phyloP scores from a whole-genome alignment of 352 stramenopile genomes.

The Phytophthora pluvialis region DNA sequence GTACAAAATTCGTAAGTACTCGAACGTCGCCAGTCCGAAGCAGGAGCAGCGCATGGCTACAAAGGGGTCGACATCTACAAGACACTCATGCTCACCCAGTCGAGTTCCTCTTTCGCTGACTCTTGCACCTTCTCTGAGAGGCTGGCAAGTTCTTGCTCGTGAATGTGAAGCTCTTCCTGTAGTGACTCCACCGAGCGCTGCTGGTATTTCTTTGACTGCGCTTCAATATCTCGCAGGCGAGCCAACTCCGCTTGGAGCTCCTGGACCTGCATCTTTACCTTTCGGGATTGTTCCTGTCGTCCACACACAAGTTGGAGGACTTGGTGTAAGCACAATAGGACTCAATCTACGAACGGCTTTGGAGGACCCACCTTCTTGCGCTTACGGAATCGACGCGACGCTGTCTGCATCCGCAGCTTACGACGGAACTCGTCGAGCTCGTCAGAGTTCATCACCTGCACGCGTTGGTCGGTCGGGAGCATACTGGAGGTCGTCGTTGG shows the following conservation, averaged over 20 bases:
- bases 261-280: conserved; percentile 23
- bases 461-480: conserved; percentile 14
- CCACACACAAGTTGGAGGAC: no score
- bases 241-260: conserved; percentile 32
- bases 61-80: no score
- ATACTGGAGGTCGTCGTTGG: no score
- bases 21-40: no score
- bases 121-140: conserved; percentile 19
- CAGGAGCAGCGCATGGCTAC: no score
- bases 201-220: conserved; percentile 23
- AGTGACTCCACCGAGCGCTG: conserved; percentile 29
- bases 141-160: conserved; percentile 18
- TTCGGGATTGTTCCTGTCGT: conserved; percentile 24
- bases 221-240: conserved; percentile 24
- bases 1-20: no score
- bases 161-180: conserved; percentile 22
- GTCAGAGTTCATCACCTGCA: conserved; percentile 26
- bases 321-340: no score
- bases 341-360: no score
- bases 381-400: conserved; percentile 42
- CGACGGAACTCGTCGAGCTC: conserved; percentile 41
- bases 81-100: conserved; percentile 16
- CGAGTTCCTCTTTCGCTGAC: conserved; percentile 28
- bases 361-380: conserved; percentile 38
- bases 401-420: conserved; percentile 41